phyloP scores from a whole-genome alignment of 169 alveolate genomes.

The Plasmodium coatneyi region DNA sequence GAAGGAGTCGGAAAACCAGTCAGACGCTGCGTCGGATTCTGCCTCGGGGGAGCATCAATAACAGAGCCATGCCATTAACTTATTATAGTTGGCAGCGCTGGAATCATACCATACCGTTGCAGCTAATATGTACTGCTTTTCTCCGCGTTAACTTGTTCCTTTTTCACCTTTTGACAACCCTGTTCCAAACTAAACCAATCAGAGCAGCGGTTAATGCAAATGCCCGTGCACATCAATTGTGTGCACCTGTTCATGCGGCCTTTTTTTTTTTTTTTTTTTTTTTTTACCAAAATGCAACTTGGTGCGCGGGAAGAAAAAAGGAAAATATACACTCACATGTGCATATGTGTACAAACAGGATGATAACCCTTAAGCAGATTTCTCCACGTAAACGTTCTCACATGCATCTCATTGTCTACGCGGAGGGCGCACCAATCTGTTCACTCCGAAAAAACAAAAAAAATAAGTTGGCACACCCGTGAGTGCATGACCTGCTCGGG shows the following conservation, averaged over 20 bases:
- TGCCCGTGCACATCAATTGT: not conserved
- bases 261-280: no score
- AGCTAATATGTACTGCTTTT: not conserved
- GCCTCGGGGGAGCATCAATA: not conserved
- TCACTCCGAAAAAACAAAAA: not conserved
- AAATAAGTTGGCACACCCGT: not conserved
- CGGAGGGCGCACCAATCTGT: not conserved
- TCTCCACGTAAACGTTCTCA: not conserved
- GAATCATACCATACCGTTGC: not conserved
- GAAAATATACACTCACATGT: not conserved
- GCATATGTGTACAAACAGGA: not conserved
- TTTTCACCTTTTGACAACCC: not conserved
- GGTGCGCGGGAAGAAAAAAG: not conserved
- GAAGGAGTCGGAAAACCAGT: not conserved
- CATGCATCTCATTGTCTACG: not conserved
- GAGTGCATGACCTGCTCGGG: not conserved
- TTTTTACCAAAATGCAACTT: not conserved
- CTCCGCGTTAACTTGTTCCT: not conserved
- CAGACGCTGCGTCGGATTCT: not conserved
- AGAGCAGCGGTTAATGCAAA: not conserved
- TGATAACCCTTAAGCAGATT: not conserved
- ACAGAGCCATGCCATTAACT: not conserved
- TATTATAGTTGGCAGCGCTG: not conserved
- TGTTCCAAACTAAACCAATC: not conserved
- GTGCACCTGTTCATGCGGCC: not conserved